Conservation (phyloP, 2,329 filamentous ascomycete genomes). For the Lasiodiplodia sp. region DNA sequence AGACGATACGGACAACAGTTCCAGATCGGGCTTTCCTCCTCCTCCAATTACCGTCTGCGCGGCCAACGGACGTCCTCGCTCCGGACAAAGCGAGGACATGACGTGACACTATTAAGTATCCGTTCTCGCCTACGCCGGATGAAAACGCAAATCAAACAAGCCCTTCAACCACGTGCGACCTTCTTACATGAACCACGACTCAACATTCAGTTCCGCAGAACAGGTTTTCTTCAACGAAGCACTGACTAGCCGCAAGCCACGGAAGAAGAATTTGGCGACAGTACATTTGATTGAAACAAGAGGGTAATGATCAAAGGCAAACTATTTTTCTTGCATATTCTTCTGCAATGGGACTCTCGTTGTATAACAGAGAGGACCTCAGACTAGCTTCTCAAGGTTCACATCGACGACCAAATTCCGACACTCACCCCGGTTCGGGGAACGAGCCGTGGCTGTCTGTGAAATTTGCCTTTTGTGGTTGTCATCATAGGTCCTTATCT, state of each 20-base stretch:
- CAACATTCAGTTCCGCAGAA: neutral
- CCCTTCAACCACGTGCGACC: neutral
- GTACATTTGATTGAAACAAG: neutral
- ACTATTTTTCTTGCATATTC: neutral
- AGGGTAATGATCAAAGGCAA: neutral
- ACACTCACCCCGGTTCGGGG: neutral
- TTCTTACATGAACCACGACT: neutral
- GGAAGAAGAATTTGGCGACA: neutral
- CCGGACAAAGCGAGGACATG: neutral
- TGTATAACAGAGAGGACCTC: constrained; percentile 8
- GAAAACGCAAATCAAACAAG: neutral
- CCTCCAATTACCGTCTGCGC: neutral
- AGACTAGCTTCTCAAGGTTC: constrained; percentile 22
- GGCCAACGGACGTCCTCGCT: neutral
- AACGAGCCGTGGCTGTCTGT: constrained; percentile 10
- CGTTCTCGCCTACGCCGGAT: neutral
- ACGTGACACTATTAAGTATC: neutral
- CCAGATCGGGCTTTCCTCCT: neutral
- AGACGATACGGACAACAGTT: neutral
- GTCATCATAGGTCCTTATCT: constrained; percentile 20
- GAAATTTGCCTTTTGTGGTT: constrained; percentile 25
- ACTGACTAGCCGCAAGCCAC: too few relatives aligned
- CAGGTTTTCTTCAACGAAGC: too few relatives aligned
- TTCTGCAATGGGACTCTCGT: neutral
- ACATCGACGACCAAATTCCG: constrained; percentile 13